Conservation (phyloP, 352 stramenopile genomes). For the Stramenopiles sp. region DNA sequence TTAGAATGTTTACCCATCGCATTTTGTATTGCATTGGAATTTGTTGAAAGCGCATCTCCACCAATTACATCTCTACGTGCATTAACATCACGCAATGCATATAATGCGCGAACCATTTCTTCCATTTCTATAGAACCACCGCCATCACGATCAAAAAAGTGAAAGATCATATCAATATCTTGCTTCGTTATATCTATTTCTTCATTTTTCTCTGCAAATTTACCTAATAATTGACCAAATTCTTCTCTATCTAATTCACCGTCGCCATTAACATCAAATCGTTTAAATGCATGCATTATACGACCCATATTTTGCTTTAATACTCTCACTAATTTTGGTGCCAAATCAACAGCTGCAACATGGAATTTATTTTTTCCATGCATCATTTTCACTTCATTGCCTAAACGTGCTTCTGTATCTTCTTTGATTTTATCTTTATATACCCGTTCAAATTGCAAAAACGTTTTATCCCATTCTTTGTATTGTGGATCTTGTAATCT, state of each 20-base stretch:
- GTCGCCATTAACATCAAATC: neutral
- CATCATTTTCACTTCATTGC: neutral
- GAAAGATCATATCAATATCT: constrained; percentile 3
- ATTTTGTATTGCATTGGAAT: neutral
- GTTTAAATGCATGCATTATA: neutral
- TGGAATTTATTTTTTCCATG: neutral
- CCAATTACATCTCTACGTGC: neutral
- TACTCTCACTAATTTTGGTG: neutral
- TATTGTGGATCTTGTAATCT: neutral
- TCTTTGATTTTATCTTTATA: neutral
- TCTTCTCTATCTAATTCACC: neutral
- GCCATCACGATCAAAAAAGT: neutral
- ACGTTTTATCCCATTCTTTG: neutral
- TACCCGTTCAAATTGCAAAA: neutral
- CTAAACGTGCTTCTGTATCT: neutral
- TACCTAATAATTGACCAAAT: neutral
- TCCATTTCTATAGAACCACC: constrained; percentile 1
- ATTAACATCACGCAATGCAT: neutral
- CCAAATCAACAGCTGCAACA: neutral
- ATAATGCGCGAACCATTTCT: neutral
- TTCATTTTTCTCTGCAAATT: neutral
- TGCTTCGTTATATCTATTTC: neutral
- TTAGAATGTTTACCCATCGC: neutral
- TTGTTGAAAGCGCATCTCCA: neutral
- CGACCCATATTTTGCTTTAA: neutral